A percentile compares a stretch with the other conserved stretches of the same genome.
Evolutionary conservation across 108 stramenopile genomes (phyloP).

Genomic region (Fragilaria radians): DNA sequence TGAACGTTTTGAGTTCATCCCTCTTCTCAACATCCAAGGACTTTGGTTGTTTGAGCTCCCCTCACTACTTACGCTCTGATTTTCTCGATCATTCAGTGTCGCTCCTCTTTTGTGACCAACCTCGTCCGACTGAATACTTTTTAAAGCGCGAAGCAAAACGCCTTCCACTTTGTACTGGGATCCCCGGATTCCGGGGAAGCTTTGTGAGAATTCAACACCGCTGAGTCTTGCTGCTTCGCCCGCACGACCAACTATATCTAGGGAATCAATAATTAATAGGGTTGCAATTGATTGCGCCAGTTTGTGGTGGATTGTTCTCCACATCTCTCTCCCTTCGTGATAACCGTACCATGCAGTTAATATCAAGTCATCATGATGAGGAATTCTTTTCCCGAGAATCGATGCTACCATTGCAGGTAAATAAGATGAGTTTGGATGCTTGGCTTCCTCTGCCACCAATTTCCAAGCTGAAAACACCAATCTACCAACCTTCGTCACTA

Average conservation of each 20-base stretch:
- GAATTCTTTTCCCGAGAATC: constrained; percentile 67
- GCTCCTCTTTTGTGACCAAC: constrained; percentile 65
- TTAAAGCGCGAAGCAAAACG: constrained; percentile 69
- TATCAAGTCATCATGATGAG: constrained; percentile 65
- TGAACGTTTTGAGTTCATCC: constrained; percentile 7
- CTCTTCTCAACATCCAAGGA: constrained; percentile 68
- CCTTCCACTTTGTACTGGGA: constrained; percentile 80
- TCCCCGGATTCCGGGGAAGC: constrained; percentile 79
- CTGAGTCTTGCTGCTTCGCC: constrained; percentile 89
- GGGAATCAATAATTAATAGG: constrained; percentile 70
- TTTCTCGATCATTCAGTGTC: constrained; percentile 9
- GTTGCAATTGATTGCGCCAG: constrained; percentile 57
- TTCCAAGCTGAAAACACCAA: constrained; percentile 73
- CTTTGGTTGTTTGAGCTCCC: constrained; percentile 70
- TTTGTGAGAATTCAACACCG: constrained; percentile 85
- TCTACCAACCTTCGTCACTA: constrained; percentile 63
- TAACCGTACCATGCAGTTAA: constrained; percentile 71
- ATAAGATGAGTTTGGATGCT: constrained; percentile 83
- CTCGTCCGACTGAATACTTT: constrained; percentile 77
- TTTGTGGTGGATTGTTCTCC: constrained; percentile 72
- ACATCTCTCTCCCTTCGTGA: constrained; percentile 41
- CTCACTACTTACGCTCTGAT: constrained; percentile 18
- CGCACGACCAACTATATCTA: constrained; percentile 83
- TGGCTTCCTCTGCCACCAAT: constrained; percentile 79
- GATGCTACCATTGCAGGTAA: constrained; percentile 73